A percentile compares a stretch with the other conserved stretches of the same genome.
Evolutionary conservation across 2,329 filamentous ascomycete species (phyloP).

Genomic region (Fusarium ramigenum): DNA sequence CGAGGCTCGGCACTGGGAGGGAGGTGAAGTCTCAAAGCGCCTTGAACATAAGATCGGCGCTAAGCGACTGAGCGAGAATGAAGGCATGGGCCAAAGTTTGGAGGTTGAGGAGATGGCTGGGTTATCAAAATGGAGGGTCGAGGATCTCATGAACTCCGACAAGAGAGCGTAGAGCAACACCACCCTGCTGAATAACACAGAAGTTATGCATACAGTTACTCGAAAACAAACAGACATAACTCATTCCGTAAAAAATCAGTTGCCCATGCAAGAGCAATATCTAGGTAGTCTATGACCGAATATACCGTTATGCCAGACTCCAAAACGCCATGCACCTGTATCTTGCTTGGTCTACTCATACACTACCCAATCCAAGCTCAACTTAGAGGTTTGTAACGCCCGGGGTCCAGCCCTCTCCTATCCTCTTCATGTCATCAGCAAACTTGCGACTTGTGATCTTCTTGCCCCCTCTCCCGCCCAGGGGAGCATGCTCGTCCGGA

Average conservation of each 20-base stretch:
- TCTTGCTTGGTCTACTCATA: constrained; percentile 33
- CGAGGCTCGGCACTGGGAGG: constrained; percentile 75
- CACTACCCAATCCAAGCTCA: constrained; percentile 47
- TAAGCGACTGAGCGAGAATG: constrained; percentile 26
- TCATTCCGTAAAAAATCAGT: constrained; percentile 17
- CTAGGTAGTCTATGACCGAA: constrained; percentile 37
- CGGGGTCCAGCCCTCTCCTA: constrained; percentile 86
- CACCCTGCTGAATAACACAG: background rate
- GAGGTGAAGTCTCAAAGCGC: constrained; percentile 43
- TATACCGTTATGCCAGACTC: constrained; percentile 40
- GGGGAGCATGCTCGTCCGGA: constrained; percentile 81
- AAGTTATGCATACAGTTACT: background rate
- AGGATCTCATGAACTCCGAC: constrained; percentile 44
- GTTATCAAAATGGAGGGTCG: constrained; percentile 51
- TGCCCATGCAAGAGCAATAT: constrained; percentile 24
- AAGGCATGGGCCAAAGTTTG: constrained; percentile 48
- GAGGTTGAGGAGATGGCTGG: constrained; percentile 52
- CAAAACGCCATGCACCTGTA: constrained; percentile 42
- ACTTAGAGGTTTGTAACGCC: constrained; percentile 69
- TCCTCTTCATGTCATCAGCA: constrained; percentile 81
- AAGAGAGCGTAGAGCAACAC: constrained; percentile 18
- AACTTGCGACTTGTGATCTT: constrained; percentile 87
- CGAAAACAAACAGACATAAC: constrained; percentile 3
- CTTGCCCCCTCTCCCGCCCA: constrained; percentile 62
- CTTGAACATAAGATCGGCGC: constrained; percentile 5